Evolutionary conservation across 2,329 filamentous ascomycete genomes (phyloP), one percentile per base, ranked within the genome.

Genomic region (Trichoderma aggressivum): DNA sequence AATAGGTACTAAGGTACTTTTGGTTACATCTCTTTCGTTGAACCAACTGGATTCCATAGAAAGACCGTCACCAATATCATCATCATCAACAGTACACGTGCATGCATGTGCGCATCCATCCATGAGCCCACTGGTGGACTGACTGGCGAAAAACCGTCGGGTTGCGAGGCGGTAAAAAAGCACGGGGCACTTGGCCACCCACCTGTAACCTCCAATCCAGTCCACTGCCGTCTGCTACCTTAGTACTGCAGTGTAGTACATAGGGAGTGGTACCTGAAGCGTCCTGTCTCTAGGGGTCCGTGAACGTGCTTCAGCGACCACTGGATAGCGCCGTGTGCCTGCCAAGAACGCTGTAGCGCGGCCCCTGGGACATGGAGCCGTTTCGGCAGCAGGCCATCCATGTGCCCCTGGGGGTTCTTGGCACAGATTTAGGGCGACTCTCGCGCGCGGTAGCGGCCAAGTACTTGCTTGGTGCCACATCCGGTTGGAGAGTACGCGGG

Each of bases 261-360:
- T 47, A 47, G 43, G 43, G 43, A 47, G 43, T 18, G 43, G 43
- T 5, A 50, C 43, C 62, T 65, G 47, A 55, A 65, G 47, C 34
- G 50, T 53, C 11, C 55, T 16, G 18, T 36, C 24, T 24, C 36
- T n/a, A 36, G 36, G 55, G 53, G 53, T 39, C 28, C 43, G 62
- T 65, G n/a, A 65, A 36, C 28, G 5, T 68, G 65, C 65, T 60
- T 53, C 65, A 60, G 28, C 56, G 56, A 53, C 65, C 65, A 68
- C 55, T 68, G 18, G 55, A 59, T 24, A 56, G 67, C 68, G 68
- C 60, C 36, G 60, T 34, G 68, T 47, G 58, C 68, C 68, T 70
- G 68, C 68, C 68, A 70, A 65, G 68, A 70, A 58, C 36, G 68
- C 68, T 56, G 60, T 70, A 70, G 68, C 60, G 68, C 60, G 28